Evolutionary conservation across 2,329 filamentous ascomycete species (phyloP).

Genomic region (Macrophomina tecta): DNA sequence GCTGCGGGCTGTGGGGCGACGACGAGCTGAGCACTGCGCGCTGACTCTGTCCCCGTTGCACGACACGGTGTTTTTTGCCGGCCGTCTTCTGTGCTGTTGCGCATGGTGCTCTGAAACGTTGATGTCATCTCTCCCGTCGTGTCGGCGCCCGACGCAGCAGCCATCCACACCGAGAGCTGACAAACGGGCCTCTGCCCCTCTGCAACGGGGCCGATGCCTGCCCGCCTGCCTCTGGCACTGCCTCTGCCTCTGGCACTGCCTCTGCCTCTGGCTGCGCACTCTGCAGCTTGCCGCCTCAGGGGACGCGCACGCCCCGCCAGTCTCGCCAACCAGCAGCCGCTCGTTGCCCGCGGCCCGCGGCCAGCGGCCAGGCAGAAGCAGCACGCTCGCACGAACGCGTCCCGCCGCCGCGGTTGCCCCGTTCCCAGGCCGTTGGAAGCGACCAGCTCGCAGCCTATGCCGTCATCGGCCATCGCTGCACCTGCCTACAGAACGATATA

Average conservation of each 20-base stretch:
- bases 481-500: not conserved
- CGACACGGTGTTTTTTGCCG: not conserved
- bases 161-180: not conserved
- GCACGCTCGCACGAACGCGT: conserved; percentile 1
- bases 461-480: not conserved
- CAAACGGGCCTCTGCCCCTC: not conserved
- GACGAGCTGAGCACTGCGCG: not conserved
- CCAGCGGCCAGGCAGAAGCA: not conserved
- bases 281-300: not conserved
- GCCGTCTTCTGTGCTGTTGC: not conserved
- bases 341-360: not conserved
- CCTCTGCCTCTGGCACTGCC: too few relatives aligned
- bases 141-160: not conserved
- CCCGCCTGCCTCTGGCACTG: too few relatives aligned
- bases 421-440: conserved; percentile 13
- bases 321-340: not conserved
- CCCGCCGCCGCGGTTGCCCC: conserved; percentile 17
- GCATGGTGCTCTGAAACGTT: conserved; percentile 4
- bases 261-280: not conserved
- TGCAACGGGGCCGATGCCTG: too few relatives aligned
- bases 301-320: not conserved
- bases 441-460: conserved; percentile 13
- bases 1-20: not conserved
- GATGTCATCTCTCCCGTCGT: not conserved
- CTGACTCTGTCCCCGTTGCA: not conserved